These are phyloP conservation scores for Ophiostoma australiae DNA, from an alignment of 2,329 filamentous ascomycete genomes.

Conservation along the genomic window DNA sequence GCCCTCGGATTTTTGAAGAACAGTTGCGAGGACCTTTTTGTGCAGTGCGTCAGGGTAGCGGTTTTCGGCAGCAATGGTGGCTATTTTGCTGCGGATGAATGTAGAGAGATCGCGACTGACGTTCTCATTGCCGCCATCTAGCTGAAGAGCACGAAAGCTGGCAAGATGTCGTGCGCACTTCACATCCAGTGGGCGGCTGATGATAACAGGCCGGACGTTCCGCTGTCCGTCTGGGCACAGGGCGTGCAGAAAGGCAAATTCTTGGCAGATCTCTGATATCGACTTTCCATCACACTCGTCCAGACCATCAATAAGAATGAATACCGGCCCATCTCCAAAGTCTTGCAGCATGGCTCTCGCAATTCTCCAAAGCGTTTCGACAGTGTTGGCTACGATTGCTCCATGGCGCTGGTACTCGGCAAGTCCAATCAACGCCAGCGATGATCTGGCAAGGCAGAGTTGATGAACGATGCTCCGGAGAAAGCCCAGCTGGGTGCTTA, in stretches of 20 bases:
- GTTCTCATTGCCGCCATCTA: background rate
- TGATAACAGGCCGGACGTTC: background rate
- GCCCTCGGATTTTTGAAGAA: background rate
- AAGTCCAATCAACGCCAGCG: background rate
- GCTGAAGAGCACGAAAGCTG: background rate
- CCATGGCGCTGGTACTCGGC: background rate
- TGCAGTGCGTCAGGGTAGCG: background rate
- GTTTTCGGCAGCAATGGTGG: background rate
- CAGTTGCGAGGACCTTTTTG: background rate
- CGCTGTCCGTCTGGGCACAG: background rate
- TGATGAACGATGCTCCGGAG: background rate
- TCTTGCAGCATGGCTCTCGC: background rate
- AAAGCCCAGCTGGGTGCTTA: background rate
- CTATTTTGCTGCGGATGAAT: background rate
- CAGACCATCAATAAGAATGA: background rate
- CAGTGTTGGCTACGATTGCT: background rate
- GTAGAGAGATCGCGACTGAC: background rate
- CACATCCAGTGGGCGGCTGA: background rate
- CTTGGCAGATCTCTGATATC: background rate
- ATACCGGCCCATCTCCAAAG: background rate
- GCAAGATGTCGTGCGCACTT: background rate
- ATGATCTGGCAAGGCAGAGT: background rate
- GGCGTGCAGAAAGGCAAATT: background rate
- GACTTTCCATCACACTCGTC: background rate
- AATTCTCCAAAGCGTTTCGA: background rate